A percentile compares a stretch with the other conserved stretches of the same genome.
These are phyloP conservation scores for Uronychia binucleata DNA, from an alignment of 73 alveolate genomes.

Conservation along the genomic window DNA sequence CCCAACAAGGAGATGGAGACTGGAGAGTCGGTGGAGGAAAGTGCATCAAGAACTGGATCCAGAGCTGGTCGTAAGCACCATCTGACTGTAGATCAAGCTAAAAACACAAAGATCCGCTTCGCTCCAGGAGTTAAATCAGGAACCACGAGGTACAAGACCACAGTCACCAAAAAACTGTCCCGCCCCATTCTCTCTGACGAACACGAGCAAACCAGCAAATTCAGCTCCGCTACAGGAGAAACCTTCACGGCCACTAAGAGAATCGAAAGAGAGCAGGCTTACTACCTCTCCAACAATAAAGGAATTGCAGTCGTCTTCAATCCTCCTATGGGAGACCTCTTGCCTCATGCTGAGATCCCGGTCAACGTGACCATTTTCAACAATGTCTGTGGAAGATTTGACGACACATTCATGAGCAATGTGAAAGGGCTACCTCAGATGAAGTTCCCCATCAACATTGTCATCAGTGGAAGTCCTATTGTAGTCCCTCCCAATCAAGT, in stretches of 20 bases:
- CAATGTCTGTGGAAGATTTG: slow-evolving; percentile 77
- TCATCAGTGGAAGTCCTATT: slow-evolving; percentile 75
- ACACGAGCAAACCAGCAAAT: slow-evolving; percentile 67
- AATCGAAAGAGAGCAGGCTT: slow-evolving; percentile 67
- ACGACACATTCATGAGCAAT: slow-evolving; percentile 49
- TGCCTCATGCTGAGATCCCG: slow-evolving; percentile 68
- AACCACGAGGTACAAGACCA: slow-evolving; percentile 6
- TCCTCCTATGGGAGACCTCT: slow-evolving; percentile 63
- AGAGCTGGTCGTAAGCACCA: slow-evolving; percentile 12
- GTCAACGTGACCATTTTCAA: slow-evolving; percentile 69
- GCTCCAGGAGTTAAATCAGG: slow-evolving; percentile 55
- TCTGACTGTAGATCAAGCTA: no score
- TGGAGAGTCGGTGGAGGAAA: background rate
- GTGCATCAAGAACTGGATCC: slow-evolving; percentile 5
- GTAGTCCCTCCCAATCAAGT: slow-evolving; percentile 72
- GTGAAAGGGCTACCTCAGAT: slow-evolving; percentile 64
- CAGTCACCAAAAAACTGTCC: slow-evolving; percentile 7
- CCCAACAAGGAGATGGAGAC: background rate
- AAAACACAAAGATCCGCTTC: slow-evolving; percentile 16
- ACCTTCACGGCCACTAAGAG: slow-evolving; percentile 74
- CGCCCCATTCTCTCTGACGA: slow-evolving; percentile 63
- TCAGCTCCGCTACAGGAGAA: slow-evolving; percentile 70
- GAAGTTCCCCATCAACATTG: slow-evolving; percentile 61
- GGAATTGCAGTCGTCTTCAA: slow-evolving; percentile 77
- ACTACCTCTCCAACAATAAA: slow-evolving; percentile 69